Evolutionary conservation across 108 stramenopile genomes (phyloP).

Genomic region (Pseudonitzschia pungens): DNA sequence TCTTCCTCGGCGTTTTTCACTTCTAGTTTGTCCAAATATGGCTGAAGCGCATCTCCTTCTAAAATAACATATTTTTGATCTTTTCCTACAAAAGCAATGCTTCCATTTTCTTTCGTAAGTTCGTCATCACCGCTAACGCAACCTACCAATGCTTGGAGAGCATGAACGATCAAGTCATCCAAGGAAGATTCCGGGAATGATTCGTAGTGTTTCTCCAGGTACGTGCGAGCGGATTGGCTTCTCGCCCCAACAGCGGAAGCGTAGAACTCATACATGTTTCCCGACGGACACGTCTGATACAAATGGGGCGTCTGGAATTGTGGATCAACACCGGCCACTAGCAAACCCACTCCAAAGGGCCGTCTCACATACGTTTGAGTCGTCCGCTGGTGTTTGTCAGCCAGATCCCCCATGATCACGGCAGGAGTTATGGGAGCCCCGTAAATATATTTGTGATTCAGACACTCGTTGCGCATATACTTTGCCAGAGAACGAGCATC

Average conservation of each 20-base stretch:
- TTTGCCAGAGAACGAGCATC: constrained; percentile 96
- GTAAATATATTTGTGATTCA: constrained; percentile 98
- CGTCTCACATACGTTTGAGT: constrained; percentile 98
- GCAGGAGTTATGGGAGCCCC: constrained; percentile 89
- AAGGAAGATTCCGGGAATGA: constrained; percentile 45
- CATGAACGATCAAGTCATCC: constrained; percentile 96
- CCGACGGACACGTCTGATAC: constrained; percentile 96
- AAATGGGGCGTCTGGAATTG: constrained; percentile 83
- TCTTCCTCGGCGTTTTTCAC: constrained; percentile 69
- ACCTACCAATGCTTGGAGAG: constrained; percentile 90
- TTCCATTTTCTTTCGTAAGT: constrained; percentile 86
- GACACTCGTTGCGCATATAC: constrained; percentile 96
- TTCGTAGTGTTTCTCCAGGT: constrained; percentile 94
- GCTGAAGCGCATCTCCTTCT: constrained; percentile 83
- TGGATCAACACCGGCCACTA: constrained; percentile 84
- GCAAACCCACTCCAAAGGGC: constrained; percentile 98
- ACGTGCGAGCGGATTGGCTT: constrained; percentile 93
- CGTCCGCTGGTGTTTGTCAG: constrained; percentile 98
- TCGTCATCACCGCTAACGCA: constrained; percentile 91
- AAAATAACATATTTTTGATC: constrained; percentile 70
- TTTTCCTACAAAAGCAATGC: constrained; percentile 80
- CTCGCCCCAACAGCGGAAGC: constrained; percentile 96
- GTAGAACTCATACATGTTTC: constrained; percentile 96
- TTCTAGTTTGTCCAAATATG: constrained; percentile 84
- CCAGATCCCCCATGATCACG: constrained; percentile 89